phyloP scores from a whole-genome alignment of 1,284 basidiomycete genomes.

The Thecaphora thlaspeos region DNA sequence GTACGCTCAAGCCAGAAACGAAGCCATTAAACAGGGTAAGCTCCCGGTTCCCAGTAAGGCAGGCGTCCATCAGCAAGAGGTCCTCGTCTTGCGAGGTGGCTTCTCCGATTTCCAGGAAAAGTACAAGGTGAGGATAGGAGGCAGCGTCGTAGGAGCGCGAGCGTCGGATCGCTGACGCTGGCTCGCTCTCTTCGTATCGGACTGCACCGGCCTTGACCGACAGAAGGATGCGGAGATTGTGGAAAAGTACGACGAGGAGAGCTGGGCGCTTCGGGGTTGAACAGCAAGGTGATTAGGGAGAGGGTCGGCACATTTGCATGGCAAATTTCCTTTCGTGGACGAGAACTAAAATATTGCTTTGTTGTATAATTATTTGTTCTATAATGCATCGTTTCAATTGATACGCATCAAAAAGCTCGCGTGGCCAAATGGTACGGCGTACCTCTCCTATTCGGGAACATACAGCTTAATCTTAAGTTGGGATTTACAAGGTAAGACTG shows the following conservation, averaged over 20 bases:
- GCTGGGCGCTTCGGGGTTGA: slow-evolving; percentile 29
- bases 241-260: slow-evolving; percentile 50
- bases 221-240: slow-evolving; percentile 46
- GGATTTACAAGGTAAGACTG: background rate
- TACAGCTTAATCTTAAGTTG: no score
- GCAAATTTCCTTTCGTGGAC: no score
- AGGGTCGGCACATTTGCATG: no score
- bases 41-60: slow-evolving; percentile 2
- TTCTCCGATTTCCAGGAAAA: slow-evolving; percentile 53
- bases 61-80: slow-evolving; percentile 35
- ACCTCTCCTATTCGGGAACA: background rate
- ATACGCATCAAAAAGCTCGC: no score
- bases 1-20: slow-evolving; percentile 51
- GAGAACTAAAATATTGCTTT: no score
- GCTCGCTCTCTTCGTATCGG: no score
- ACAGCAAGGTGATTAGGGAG: no score
- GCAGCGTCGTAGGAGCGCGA: no score
- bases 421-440: background rate
- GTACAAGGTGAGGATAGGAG: slow-evolving; percentile 39
- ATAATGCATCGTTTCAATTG: no score
- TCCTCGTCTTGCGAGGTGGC: slow-evolving; percentile 57
- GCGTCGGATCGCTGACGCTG: no score
- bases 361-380: no score
- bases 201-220: no score
- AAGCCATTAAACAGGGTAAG: slow-evolving; percentile 16